Percentiles rank a stretch among this genome's conserved stretches.
Evolutionary conservation across 371 early-diverging fungal species (phyloP).

Genomic region (Rhizopus stolonifer): DNA sequence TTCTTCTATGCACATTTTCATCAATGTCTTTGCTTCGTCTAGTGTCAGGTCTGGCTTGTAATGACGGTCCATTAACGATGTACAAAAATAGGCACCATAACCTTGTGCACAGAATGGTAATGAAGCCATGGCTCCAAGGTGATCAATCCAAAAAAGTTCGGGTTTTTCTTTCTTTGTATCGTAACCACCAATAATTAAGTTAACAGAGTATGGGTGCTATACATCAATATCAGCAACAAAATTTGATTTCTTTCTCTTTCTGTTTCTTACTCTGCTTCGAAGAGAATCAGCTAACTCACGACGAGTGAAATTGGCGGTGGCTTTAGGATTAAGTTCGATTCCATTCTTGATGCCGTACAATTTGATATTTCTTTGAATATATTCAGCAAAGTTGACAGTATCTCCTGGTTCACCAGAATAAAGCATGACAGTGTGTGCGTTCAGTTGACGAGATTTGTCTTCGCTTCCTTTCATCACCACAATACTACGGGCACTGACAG

Average conservation of each 20-base stretch:
- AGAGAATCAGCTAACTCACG: constrained; percentile 86
- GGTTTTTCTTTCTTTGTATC: constrained; percentile 73
- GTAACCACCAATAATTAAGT: constrained; percentile 86
- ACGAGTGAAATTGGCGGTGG: constrained; percentile 82
- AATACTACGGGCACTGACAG: constrained; percentile 79
- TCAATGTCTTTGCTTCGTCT: constrained; percentile 79
- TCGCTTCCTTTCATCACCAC: constrained; percentile 89
- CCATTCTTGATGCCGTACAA: constrained; percentile 88
- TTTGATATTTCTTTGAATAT: constrained; percentile 89
- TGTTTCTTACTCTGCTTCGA: constrained; percentile 72
- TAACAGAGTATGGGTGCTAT: constrained; percentile 87
- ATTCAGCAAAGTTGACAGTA: constrained; percentile 93
- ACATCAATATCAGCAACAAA: background rate
- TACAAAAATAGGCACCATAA: constrained; percentile 88
- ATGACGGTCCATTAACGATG: constrained; percentile 92
- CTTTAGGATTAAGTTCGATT: constrained; percentile 76
- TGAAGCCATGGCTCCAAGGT: constrained; percentile 79
- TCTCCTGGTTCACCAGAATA: constrained; percentile 95
- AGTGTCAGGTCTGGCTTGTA: constrained; percentile 79
- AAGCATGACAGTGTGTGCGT: constrained; percentile 78
- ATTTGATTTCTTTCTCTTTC: too few relatives aligned
- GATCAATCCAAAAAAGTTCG: constrained; percentile 92
- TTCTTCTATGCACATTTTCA: constrained; percentile 85
- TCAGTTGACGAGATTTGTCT: constrained; percentile 86
- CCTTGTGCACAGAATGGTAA: constrained; percentile 93